phyloP scores from a whole-genome alignment of 2,329 filamentous ascomycete genomes.

The Aspergillus thermomutatus region DNA sequence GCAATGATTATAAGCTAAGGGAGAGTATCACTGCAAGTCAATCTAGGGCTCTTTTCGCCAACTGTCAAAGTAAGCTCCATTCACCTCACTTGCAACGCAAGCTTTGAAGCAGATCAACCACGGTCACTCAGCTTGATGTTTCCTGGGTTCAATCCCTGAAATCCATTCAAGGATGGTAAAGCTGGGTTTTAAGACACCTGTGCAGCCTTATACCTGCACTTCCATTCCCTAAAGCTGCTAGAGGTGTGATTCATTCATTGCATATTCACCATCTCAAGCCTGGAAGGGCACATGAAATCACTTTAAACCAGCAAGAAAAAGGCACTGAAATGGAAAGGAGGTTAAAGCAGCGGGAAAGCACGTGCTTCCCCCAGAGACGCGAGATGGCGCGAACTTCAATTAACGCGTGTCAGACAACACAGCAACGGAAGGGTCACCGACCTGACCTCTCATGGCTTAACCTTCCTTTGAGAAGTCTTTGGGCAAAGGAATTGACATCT shows the following conservation, averaged over 20 bases:
- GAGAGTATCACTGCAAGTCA: neutral
- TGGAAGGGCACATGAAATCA: neutral
- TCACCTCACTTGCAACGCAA: neutral
- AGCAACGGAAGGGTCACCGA: neutral
- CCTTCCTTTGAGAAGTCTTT: neutral
- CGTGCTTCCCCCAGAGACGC: constrained; percentile 9
- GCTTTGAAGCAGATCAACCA: neutral
- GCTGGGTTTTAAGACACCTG: neutral
- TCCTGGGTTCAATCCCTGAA: neutral
- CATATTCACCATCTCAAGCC: neutral
- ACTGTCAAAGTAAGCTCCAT: neutral
- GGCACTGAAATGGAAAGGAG: neutral
- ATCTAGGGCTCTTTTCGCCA: neutral
- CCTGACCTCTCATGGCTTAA: neutral
- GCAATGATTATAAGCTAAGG: neutral
- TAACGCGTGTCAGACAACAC: constrained; percentile 15
- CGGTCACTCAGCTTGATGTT: neutral
- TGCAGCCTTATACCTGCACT: neutral
- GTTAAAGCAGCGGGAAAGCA: constrained; percentile 1
- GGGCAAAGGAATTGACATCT: neutral
- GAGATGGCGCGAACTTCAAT: constrained; percentile 14
- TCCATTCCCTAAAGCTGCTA: neutral
- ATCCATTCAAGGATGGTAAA: neutral
- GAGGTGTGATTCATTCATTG: no score
- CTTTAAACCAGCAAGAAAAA: neutral